phyloP scores from a whole-genome alignment of 2,329 filamentous ascomycete species.

The Cladosporium sp. region DNA sequence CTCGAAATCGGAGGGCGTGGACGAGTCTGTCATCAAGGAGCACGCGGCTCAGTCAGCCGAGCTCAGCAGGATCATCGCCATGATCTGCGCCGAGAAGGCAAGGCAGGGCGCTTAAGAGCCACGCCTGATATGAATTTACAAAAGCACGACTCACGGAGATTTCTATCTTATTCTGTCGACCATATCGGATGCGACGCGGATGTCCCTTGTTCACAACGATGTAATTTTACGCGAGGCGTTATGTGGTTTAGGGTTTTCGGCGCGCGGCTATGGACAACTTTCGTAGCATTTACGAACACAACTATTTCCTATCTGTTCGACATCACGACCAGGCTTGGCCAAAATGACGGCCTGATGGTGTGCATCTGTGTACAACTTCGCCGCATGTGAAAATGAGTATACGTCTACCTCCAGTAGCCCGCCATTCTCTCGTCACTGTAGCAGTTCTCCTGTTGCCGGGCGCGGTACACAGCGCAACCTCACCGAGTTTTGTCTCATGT shows the following conservation, averaged over 20 bases:
- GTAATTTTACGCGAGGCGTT: conserved; percentile 14
- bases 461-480: too few species aligned
- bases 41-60: conserved; percentile 53
- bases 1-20: conserved; percentile 45
- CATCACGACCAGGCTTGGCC: neutral
- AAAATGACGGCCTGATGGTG: neutral
- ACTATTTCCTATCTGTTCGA: neutral
- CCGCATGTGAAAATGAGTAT: neutral
- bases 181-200: neutral
- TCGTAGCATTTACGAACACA: conserved; percentile 8
- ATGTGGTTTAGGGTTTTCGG: neutral
- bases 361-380: neutral
- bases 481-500: neutral
- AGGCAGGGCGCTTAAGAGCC: conserved; percentile 44
- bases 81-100: conserved; percentile 55
- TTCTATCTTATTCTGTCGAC: neutral
- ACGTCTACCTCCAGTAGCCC: neutral
- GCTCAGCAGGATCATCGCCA: conserved; percentile 50
- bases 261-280: neutral
- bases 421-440: too few species aligned
- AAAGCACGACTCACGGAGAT: neutral
- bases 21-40: conserved; percentile 51
- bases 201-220: conserved; percentile 1
- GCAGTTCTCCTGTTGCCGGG: too few species aligned
- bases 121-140: neutral